Base-by-base conservation (phyloP, 352 stramenopile species). In the Globisporangium viniferum region DNA sequence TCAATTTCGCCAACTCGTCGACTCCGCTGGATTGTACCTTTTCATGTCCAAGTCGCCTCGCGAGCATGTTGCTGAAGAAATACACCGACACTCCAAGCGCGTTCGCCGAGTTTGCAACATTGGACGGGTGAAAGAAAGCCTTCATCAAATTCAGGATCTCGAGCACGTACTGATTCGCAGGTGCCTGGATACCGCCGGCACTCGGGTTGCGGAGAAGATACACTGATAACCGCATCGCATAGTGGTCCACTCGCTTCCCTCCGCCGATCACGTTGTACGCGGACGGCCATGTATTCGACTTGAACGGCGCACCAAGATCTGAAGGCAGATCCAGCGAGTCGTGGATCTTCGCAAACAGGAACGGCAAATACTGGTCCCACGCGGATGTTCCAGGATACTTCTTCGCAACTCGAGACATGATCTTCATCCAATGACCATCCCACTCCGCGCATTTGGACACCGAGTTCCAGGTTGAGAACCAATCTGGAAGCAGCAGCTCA, bases 111-210 rank as follows among this genome's bases (percentile, higher is more conserved):
- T 88, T 88, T 20, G 81, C 74, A 12, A 86, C 81, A 44, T 91
- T 93, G 20, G 85, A 90, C 33, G 85, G 85, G 61, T 93, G 85
- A 44, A 91, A 91, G 64, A 89, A 93, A 8, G 80, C 80, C 65
- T 82, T 88, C 48, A 91, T 66, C 27, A 84, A 71, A 55, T 72
- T 73, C 33, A 93, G 36, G 36, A 93, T 78, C 59, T 91, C 77
- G 10, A 90, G 64, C 14, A 92, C 59, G 66, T 84, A 87, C 24
- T 78, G 66, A 41, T 79, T 89, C 8, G 80, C 70, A 18, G 65
- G 35, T 12, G 59, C 44, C 35, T 70, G 70, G 14, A 35, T 66
- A 7, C 33, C 63, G 33, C 68, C 59, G 18, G 59, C 65, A 6
- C 62, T 57, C 18, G 61, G 62, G 7, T 83, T 75, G 15, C 62